Evolutionary conservation across 345 rosid species (phyloP).

Genomic region (Brassica nigra): DNA sequence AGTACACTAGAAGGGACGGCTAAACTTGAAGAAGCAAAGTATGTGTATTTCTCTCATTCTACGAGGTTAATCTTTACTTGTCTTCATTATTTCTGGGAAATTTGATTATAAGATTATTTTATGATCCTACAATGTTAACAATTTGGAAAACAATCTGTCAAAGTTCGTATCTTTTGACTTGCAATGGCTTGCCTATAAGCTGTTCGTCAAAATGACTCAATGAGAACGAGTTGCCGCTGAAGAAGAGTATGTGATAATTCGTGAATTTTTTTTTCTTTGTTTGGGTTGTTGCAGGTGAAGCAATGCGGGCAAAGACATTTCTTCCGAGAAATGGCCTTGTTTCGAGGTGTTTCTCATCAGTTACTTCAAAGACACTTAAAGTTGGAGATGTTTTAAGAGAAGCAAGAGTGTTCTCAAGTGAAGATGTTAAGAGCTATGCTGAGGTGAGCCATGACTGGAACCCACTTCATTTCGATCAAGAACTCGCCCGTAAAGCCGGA

Average conservation of each 20-base stretch:
- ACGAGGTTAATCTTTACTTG: neutral
- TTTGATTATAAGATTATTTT: neutral
- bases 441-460: slow-evolving; percentile 75
- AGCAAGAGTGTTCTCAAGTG: slow-evolving; percentile 57
- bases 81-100: neutral
- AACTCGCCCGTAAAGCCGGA: slow-evolving; percentile 58
- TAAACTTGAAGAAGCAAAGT: slow-evolving; percentile 10
- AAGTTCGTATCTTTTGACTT: neutral
- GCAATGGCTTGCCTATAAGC: neutral
- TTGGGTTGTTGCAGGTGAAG: slow-evolving; percentile 19
- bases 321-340: slow-evolving; percentile 25
- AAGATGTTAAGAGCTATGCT: slow-evolving; percentile 69
- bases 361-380: slow-evolving; percentile 45
- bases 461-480: slow-evolving; percentile 73
- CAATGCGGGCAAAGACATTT: slow-evolving; percentile 40
- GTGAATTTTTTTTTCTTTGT: neutral
- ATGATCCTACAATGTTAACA: neutral
- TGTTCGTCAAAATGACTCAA: slow-evolving; percentile 33
- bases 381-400: slow-evolving; percentile 63
- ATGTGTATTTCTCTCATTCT: neutral
- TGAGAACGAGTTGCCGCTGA: slow-evolving; percentile 2
- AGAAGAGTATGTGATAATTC: neutral
- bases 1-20: neutral
- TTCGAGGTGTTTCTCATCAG: slow-evolving; percentile 53
- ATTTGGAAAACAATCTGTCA: neutral